A percentile compares a stretch with the other conserved stretches of the same genome.
Conservation (phyloP, 495 filamentous ascomycete genomes). For the Podospora pseudoanserina region DNA sequence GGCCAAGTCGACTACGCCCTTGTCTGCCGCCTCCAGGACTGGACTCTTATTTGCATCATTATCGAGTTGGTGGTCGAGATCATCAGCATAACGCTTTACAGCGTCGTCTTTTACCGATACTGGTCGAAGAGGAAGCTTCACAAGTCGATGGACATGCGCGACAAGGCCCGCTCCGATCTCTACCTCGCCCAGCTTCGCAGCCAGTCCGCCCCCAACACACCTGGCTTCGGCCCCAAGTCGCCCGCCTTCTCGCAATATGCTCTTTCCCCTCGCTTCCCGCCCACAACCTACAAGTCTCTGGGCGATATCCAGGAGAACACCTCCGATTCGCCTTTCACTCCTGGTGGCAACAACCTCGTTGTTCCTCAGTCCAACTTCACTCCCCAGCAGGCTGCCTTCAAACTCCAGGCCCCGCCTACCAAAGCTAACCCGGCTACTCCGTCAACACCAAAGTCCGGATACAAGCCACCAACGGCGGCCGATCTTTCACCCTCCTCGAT, state of each 20-base stretch:
- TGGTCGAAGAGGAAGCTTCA: constrained; percentile 90
- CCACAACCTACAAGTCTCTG: constrained; percentile 46
- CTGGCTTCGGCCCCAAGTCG: constrained; percentile 70
- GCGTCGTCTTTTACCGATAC: constrained; percentile 90
- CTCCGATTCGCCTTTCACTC: constrained; percentile 44
- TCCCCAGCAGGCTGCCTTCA: constrained; percentile 55
- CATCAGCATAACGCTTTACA: constrained; percentile 89
- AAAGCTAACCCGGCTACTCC: constrained; percentile 72
- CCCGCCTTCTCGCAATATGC: constrained; percentile 52
- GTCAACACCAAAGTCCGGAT: constrained; percentile 61
- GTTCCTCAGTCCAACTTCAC: constrained; percentile 48
- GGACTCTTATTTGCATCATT: constrained; percentile 92
- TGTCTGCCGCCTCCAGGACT: constrained; percentile 95
- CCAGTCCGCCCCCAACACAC: constrained; percentile 92
- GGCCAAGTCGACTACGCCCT: constrained; percentile 81
- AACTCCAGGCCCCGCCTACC: constrained; percentile 77
- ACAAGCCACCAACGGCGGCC: constrained; percentile 39
- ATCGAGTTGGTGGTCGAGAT: constrained; percentile 94
- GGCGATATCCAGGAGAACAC: constrained; percentile 43
- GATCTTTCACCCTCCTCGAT: constrained; percentile 15
- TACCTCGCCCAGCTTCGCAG: constrained; percentile 92
- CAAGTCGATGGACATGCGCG: constrained; percentile 94
- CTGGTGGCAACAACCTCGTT: constrained; percentile 35
- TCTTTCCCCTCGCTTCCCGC: constrained; percentile 54
- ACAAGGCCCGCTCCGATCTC: constrained; percentile 87